Base-by-base conservation (phyloP, 2,329 filamentous ascomycete genomes). In the Ceratocystis eucalypticola region DNA sequence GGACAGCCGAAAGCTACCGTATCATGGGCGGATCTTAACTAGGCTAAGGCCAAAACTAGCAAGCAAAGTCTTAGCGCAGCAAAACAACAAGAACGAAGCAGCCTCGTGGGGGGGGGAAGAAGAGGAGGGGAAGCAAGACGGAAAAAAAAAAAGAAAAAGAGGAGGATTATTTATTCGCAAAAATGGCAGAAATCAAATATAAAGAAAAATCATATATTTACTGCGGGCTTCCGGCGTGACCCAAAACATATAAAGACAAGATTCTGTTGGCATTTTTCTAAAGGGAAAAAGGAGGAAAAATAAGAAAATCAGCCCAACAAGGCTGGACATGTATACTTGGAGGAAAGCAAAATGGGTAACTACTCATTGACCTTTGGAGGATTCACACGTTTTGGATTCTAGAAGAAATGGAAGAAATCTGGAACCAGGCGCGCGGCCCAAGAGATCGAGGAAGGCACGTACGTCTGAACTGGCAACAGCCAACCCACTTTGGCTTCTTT, bases 381-480 rank as follows among this genome's bases (percentile, higher is more conserved):
- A 57, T 57, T 33, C 25, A 15, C 25, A 17, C 20, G 37, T n/a
- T 20, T 46, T 8, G 37, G 53, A 57, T 25, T 62, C 37, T 25
- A 62, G 37, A 62, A 62, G 37, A 45, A 62, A 62, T 46, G 5
- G 37, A 62, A 62, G 57, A 61, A 44, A 33, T 20, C 25, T 20
- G 57, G 30, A 41, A 62, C 37, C 20, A 12, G 41, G 61, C 37
- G 37, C 20, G 61, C 20, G 37, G 37, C 33, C 20, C 61, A 62
- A 10, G n/a, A 62, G 4, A 46, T 37, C 22, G 41, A 62, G 12
- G 10, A 28, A 44, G 37, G 61, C 61, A 22, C 22, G 20, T 25
- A 61, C 28, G 61, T 41, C 33, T 62, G 33, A 62, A 62, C 53
- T 15, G 22, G 53, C 53, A 57, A 57, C 3, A 55, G 2, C 50